Percentiles rank a stretch among this genome's conserved stretches.
Evolutionary conservation across 768 basidiomycete genomes (phyloP).

Genomic region (Asterophora lycoperdoides): DNA sequence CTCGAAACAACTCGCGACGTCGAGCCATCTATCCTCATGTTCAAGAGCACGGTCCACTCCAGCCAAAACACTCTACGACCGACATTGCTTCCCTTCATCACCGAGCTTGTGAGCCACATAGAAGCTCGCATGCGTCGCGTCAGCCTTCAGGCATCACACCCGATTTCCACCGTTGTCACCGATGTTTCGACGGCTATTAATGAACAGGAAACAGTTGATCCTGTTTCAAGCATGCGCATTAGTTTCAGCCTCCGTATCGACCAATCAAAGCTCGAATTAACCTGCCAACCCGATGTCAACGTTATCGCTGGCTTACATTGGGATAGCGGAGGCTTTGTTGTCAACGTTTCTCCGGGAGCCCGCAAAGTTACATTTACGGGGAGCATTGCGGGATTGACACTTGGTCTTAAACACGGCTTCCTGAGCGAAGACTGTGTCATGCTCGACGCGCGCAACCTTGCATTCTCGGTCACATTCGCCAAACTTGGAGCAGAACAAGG

Average conservation of each 20-base stretch:
- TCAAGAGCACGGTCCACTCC: slow-evolving; percentile 86
- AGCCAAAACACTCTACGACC: slow-evolving; percentile 85
- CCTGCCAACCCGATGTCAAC: slow-evolving; percentile 88
- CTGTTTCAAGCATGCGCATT: slow-evolving; percentile 58
- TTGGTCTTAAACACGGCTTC: slow-evolving; percentile 81
- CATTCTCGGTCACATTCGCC: slow-evolving; percentile 70
- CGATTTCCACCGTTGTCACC: slow-evolving; percentile 13
- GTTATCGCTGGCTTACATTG: slow-evolving; percentile 87
- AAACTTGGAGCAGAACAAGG: slow-evolving; percentile 39
- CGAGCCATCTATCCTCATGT: slow-evolving; percentile 62
- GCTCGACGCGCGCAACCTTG: slow-evolving; percentile 76
- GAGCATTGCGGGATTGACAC: slow-evolving; percentile 74
- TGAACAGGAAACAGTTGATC: slow-evolving; percentile 19
- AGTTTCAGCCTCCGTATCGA: slow-evolving; percentile 90
- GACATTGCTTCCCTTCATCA: slow-evolving; percentile 78
- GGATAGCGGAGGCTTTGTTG: slow-evolving; percentile 90
- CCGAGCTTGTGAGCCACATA: slow-evolving; percentile 65
- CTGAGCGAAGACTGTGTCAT: slow-evolving; percentile 79
- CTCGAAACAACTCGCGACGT: slow-evolving; percentile 24
- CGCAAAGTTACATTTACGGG: slow-evolving; percentile 72
- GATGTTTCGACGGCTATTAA: slow-evolving; percentile 8
- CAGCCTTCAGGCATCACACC: slow-evolving; percentile 26
- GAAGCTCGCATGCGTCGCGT: slow-evolving; percentile 65
- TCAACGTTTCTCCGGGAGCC: slow-evolving; percentile 72
- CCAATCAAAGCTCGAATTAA: slow-evolving; percentile 78